Conservation (phyloP, 495 filamentous ascomycete species). For the Chaetomium tenue region DNA sequence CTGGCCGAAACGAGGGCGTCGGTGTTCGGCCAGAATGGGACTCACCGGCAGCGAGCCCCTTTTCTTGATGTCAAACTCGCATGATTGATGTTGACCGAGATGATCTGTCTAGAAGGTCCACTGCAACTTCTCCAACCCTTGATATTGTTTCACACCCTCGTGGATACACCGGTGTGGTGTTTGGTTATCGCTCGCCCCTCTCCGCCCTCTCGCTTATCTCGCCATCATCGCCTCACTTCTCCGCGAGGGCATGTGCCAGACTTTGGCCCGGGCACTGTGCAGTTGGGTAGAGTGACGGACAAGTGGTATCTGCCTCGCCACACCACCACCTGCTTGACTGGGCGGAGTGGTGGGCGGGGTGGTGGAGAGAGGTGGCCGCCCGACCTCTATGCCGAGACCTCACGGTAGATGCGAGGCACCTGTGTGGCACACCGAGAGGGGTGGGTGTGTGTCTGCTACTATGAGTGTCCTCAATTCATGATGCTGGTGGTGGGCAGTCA, state of each 20-base stretch:
- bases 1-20: no score
- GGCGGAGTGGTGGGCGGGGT: not conserved
- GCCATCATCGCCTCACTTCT: no score
- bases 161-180: not conserved
- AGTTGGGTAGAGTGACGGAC: not conserved
- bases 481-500: no score
- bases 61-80: no score
- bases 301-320: not conserved
- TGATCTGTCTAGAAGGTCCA: not conserved
- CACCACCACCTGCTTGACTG: not conserved
- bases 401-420: not conserved
- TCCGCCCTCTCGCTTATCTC: not conserved
- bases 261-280: not conserved
- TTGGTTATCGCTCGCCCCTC: not conserved
- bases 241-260: not conserved
- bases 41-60: no score
- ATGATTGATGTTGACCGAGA: not conserved
- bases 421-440: not conserved
- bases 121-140: not conserved
- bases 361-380: not conserved
- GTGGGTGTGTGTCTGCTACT: not conserved
- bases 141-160: not conserved
- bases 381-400: not conserved
- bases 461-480: no score
- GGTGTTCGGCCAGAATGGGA: no score